These are phyloP conservation scores for Grosmannia clavigera DNA, from an alignment of 2,329 filamentous ascomycete genomes.

Conservation along the genomic window DNA sequence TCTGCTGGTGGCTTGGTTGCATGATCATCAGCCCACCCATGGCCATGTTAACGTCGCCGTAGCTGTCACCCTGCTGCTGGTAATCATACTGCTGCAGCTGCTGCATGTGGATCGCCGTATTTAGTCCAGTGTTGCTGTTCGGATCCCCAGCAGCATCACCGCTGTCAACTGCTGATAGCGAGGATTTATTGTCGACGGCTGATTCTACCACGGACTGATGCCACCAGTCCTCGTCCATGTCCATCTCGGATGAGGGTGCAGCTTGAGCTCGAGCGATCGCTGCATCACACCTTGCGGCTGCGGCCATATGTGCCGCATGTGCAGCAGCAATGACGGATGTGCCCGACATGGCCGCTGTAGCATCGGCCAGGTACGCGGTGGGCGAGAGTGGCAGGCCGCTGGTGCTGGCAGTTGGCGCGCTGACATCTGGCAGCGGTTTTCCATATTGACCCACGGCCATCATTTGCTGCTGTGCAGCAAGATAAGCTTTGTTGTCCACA, in stretches of 20 bases:
- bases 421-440: not conserved
- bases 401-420: not conserved
- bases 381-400: slow-evolving; percentile 1
- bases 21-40: slow-evolving; percentile 37
- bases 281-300: not conserved
- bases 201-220: slow-evolving; percentile 8
- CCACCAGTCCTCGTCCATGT: slow-evolving; percentile 12
- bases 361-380: slow-evolving; percentile 6
- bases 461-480: not conserved
- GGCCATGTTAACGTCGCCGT: slow-evolving; percentile 16
- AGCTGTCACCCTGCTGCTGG: slow-evolving; percentile 1
- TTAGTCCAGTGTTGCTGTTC: not conserved
- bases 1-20: slow-evolving; percentile 26
- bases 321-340: slow-evolving; percentile 7
- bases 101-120: not conserved
- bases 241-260: slow-evolving; percentile 3
- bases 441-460: not conserved
- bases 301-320: not conserved
- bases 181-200: slow-evolving; percentile 1
- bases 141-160: not conserved
- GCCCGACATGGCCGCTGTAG: slow-evolving; percentile 7
- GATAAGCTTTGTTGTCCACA: slow-evolving; percentile 7
- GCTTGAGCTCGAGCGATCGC: not conserved
- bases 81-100: slow-evolving; percentile 1
- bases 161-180: not conserved